Percentiles rank a stretch among this genome's conserved stretches.
Evolutionary conservation across 2,329 filamentous ascomycete genomes (phyloP).

Genomic region (Neofusicoccum ribis): DNA sequence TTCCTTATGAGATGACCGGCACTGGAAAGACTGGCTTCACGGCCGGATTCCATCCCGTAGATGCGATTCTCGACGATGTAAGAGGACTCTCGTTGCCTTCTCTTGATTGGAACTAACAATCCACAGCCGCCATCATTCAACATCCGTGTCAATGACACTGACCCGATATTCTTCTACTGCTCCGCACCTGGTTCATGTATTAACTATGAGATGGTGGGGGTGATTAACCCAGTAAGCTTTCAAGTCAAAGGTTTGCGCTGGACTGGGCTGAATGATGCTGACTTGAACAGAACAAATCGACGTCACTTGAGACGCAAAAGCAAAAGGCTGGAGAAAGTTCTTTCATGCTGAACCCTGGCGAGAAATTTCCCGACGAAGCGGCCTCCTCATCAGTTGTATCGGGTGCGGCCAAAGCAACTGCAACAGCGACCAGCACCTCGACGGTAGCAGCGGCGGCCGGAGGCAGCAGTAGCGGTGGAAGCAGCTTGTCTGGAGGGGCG

Average conservation of each 20-base stretch:
- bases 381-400: constrained; percentile 11
- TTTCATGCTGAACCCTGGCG: constrained; percentile 37
- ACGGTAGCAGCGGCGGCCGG: background rate
- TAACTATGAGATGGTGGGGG: constrained; percentile 69
- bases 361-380: constrained; percentile 40
- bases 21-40: constrained; percentile 34
- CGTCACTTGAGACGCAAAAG: constrained; percentile 14
- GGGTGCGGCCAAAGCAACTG: background rate
- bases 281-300: constrained; percentile 13
- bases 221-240: constrained; percentile 64
- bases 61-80: constrained; percentile 18
- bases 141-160: constrained; percentile 36
- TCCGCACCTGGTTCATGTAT: constrained; percentile 65
- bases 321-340: constrained; percentile 27
- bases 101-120: background rate
- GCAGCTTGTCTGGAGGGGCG: constrained; percentile 38
- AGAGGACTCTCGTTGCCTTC: background rate
- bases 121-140: constrained; percentile 25
- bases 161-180: constrained; percentile 42
- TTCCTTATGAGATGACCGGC: constrained; percentile 37
- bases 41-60: constrained; percentile 28
- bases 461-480: background rate
- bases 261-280: background rate
- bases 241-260: background rate
- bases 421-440: background rate